Evolutionary conservation across 164 flowering plant genomes (phyloP).

Genomic region (Brasenia schreberi): DNA sequence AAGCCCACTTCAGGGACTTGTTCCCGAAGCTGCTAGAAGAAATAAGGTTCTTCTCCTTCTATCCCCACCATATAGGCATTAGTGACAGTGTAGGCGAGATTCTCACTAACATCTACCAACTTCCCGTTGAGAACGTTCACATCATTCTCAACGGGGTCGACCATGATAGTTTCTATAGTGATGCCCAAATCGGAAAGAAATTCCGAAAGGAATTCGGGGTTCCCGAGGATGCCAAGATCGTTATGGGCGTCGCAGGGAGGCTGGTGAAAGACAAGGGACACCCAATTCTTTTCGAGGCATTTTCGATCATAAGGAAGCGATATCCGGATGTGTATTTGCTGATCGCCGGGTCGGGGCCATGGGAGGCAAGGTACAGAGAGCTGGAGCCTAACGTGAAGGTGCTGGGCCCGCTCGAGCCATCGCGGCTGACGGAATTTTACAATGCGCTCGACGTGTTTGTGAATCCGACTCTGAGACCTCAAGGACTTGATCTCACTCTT

Average conservation of each 20-base stretch:
- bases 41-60: slow-evolving; percentile 62
- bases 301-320: slow-evolving; percentile 21
- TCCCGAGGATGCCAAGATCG: slow-evolving; percentile 46
- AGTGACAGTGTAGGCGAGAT: slow-evolving; percentile 90
- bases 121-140: slow-evolving; percentile 61
- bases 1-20: slow-evolving; percentile 27
- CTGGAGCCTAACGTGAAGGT: slow-evolving; percentile 43
- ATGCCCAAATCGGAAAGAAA: slow-evolving; percentile 19
- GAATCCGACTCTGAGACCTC: slow-evolving; percentile 82
- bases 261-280: slow-evolving; percentile 87
- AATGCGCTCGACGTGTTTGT: slow-evolving; percentile 64
- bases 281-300: slow-evolving; percentile 59
- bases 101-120: slow-evolving; percentile 74
- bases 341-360: slow-evolving; percentile 85
- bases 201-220: slow-evolving; percentile 44
- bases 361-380: slow-evolving; percentile 56
- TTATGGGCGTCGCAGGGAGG: slow-evolving; percentile 77
- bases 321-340: slow-evolving; percentile 39
- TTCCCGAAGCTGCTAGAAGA: slow-evolving; percentile 57
- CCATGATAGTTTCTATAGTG: slow-evolving; percentile 30
- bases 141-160: slow-evolving; percentile 79
- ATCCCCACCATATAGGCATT: slow-evolving; percentile 69
- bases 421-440: slow-evolving; percentile 43
- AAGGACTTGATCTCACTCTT: slow-evolving; percentile 74
- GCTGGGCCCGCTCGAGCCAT: slow-evolving; percentile 55